These are phyloP conservation scores for Taiwanofungus camphoratus DNA, from an alignment of 1,284 basidiomycete genomes.

Conservation along the genomic window DNA sequence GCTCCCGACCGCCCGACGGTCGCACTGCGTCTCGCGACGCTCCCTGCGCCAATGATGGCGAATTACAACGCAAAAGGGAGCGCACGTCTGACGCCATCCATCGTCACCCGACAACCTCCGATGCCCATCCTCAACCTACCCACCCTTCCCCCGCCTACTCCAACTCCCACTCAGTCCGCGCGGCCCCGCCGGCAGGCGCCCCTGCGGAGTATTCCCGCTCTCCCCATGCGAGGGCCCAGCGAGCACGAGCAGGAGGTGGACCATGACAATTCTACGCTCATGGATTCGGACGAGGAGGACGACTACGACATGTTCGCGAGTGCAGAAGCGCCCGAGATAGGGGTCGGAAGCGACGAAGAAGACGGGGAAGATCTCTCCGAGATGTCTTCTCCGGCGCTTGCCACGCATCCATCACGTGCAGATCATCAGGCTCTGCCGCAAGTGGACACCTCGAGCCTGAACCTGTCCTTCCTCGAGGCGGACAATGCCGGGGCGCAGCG, in stretches of 20 bases:
- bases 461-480: constrained; percentile 14
- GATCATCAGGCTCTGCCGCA: constrained; percentile 17
- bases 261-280: constrained; percentile 33
- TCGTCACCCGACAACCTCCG: constrained; percentile 43
- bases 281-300: constrained; percentile 33
- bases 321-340: constrained; percentile 25
- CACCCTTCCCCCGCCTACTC: constrained; percentile 30
- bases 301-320: constrained; percentile 28
- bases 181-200: constrained; percentile 22
- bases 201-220: constrained; percentile 43
- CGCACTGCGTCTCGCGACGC: constrained; percentile 26
- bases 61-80: constrained; percentile 28
- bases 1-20: constrained; percentile 20
- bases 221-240: constrained; percentile 39
- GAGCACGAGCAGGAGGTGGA: constrained; percentile 30
- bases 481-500: constrained; percentile 9
- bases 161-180: constrained; percentile 19
- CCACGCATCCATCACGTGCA: constrained; percentile 12
- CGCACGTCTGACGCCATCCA: constrained; percentile 44
- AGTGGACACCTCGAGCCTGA: constrained; percentile 21
- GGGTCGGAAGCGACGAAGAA: constrained; percentile 26
- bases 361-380: constrained; percentile 29
- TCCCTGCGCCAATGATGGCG: constrained; percentile 29
- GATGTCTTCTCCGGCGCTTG: constrained; percentile 10
- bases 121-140: constrained; percentile 48